phyloP scores from a whole-genome alignment of 371 early-diverging fungal genomes.

The Mortierella sp. region DNA sequence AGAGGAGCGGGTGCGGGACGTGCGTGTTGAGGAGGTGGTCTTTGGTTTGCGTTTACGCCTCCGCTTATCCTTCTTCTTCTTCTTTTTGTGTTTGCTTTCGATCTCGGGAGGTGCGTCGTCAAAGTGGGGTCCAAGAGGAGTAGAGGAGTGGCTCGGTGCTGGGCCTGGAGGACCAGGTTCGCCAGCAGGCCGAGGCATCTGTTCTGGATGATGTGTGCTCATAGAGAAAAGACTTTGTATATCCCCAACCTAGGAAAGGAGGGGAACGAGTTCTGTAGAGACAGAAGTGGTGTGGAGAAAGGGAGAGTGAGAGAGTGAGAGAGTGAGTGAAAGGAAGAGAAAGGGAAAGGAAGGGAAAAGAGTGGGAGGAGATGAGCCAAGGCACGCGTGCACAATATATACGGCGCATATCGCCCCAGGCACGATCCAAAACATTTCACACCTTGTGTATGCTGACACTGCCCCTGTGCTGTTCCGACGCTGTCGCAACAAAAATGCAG shows the following conservation, averaged over 20 bases:
- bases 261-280: not conserved
- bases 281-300: not conserved
- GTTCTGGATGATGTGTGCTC: not conserved
- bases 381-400: too few relatives aligned
- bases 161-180: not conserved
- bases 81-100: not conserved
- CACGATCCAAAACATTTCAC: too few relatives aligned
- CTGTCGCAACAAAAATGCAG: too few relatives aligned
- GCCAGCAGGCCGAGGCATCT: not conserved
- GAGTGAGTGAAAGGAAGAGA: not conserved
- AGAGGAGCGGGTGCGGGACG: not conserved
- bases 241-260: not conserved
- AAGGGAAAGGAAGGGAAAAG: not conserved
- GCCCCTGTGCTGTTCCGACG: too few relatives aligned
- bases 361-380: not conserved
- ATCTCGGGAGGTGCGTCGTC: not conserved
- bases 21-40: not conserved
- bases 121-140: not conserved
- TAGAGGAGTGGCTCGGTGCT: not conserved
- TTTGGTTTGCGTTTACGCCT: constrained; percentile 3
- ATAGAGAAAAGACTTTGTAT: not conserved
- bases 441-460: too few relatives aligned
- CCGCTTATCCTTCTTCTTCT: not conserved
- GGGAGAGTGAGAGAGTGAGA: constrained; percentile 1
- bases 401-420: too few relatives aligned